Evolutionary conservation across 441 rosid species (phyloP).

Genomic region (Arabidopsis hybrid): DNA sequence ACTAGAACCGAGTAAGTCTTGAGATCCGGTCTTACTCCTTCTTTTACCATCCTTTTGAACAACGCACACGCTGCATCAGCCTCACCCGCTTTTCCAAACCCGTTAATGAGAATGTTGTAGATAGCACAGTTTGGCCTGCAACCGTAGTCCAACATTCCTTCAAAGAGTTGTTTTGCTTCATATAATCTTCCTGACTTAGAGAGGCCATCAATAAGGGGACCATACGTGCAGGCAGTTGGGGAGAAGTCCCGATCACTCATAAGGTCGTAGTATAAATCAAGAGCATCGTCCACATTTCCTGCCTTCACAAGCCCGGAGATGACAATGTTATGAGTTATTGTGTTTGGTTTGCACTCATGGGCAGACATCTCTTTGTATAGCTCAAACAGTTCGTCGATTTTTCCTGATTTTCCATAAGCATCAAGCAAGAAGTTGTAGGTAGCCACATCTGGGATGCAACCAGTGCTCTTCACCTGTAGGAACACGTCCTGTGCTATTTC

Average conservation of each 20-base stretch:
- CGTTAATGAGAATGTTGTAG: constrained; percentile 87
- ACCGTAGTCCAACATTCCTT: constrained; percentile 79
- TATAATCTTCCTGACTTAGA: constrained; percentile 66
- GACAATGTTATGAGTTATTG: constrained; percentile 81
- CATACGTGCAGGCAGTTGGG: constrained; percentile 87
- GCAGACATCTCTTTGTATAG: constrained; percentile 70
- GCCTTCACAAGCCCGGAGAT: constrained; percentile 75
- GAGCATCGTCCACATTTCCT: constrained; percentile 65
- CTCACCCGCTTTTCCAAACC: constrained; percentile 82
- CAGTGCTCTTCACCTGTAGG: constrained; percentile 64
- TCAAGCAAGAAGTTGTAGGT: constrained; percentile 82
- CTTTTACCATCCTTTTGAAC: constrained; percentile 73
- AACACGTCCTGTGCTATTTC: constrained; percentile 63
- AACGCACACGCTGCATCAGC: constrained; percentile 69
- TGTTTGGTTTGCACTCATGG: constrained; percentile 66
- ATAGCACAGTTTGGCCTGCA: constrained; percentile 87
- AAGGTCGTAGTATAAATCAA: constrained; percentile 77
- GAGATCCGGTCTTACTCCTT: constrained; percentile 91
- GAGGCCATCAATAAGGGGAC: constrained; percentile 87
- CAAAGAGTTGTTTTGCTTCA: constrained; percentile 74
- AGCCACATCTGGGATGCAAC: constrained; percentile 67
- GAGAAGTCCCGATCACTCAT: constrained; percentile 68
- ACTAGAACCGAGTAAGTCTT: constrained; percentile 83
- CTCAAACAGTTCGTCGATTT: constrained; percentile 55
- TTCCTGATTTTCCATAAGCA: constrained; percentile 73